A percentile compares a stretch with the other conserved stretches of the same genome.
These are phyloP conservation scores for Effrenium voratum DNA, from an alignment of 73 alveolate genomes.

Conservation along the genomic window DNA sequence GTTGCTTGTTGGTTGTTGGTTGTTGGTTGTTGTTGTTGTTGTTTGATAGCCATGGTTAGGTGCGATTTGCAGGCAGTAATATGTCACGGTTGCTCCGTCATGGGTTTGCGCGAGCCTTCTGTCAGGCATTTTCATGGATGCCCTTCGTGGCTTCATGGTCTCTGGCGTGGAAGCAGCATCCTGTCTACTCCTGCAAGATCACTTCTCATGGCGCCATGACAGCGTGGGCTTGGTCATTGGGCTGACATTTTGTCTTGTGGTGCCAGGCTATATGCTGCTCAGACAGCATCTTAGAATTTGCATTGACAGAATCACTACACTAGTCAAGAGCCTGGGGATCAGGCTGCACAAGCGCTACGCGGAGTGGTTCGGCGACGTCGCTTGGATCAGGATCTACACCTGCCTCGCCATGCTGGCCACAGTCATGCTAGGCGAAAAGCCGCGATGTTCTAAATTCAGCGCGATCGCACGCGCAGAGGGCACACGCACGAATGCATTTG, in stretches of 20 bases:
- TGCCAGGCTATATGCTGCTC: slow-evolving; percentile 7
- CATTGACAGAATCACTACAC: background rate
- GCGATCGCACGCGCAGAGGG: too few species aligned
- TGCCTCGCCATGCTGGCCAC: slow-evolving; percentile 26
- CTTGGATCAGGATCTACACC: slow-evolving; percentile 30
- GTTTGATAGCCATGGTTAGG: too few species aligned
- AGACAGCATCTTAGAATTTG: background rate
- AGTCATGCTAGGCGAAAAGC: background rate
- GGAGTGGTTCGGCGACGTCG: slow-evolving; percentile 26
- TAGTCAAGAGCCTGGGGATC: background rate
- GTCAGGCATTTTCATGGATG: slow-evolving; percentile 26
- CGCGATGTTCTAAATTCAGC: too few species aligned
- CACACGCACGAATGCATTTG: too few species aligned
- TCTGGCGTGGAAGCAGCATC: slow-evolving; percentile 29
- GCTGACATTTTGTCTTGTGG: slow-evolving; percentile 19
- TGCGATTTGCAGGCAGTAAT: too few species aligned
- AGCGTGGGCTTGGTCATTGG: slow-evolving; percentile 12
- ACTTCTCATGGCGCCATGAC: slow-evolving; percentile 8
- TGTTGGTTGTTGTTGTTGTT: too few species aligned
- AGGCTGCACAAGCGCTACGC: background rate
- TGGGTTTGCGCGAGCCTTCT: too few species aligned
- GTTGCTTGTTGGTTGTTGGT: too few species aligned
- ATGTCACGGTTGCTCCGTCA: too few species aligned
- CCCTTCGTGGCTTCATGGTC: background rate
- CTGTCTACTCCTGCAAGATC: slow-evolving; percentile 7